Percentiles rank a stretch among this genome's conserved stretches.
phyloP scores from a whole-genome alignment of 768 basidiomycete genomes.

The Boletus rubescentipes region DNA sequence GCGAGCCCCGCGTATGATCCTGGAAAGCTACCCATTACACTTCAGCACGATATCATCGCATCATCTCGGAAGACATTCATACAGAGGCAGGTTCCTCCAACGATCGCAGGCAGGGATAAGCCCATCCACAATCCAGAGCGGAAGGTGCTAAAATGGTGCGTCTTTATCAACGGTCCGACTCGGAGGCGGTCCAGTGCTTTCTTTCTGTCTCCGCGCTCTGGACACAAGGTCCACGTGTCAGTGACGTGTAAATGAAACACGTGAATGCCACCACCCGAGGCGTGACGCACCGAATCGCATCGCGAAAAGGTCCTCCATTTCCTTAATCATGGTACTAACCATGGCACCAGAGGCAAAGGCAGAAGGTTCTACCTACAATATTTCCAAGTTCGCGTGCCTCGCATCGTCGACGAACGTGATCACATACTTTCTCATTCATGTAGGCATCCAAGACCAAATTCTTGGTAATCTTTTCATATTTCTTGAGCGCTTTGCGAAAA shows the following conservation, averaged over 20 bases:
- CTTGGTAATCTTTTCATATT: conserved; percentile 79
- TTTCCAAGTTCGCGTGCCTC: background rate
- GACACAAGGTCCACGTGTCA: background rate
- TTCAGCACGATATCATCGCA: background rate
- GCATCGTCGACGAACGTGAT: background rate
- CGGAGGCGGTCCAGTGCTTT: conserved; percentile 69
- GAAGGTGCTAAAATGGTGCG: conserved; percentile 63
- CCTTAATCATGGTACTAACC: conserved; percentile 65
- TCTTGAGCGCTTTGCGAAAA: conserved; percentile 83
- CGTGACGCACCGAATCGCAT: conserved; percentile 63
- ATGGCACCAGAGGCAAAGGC: conserved; percentile 62
- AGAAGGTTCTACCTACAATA: conserved; percentile 58
- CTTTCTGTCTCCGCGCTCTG: conserved; percentile 74
- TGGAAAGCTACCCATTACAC: conserved; percentile 49
- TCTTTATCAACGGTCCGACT: conserved; percentile 46
- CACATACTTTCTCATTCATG: conserved; percentile 69
- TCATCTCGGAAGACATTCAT: background rate
- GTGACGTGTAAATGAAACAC: background rate
- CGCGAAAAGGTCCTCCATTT: conserved; percentile 79
- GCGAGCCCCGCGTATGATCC: conserved; percentile 44
- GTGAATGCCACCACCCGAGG: background rate
- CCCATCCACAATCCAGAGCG: conserved; percentile 74
- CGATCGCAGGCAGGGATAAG: conserved; percentile 64
- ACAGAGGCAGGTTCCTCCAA: conserved; percentile 64
- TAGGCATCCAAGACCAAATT: conserved; percentile 74